Evolutionary conservation across 768 basidiomycete species (phyloP).

Genomic region (Rhizopogon roseolus): DNA sequence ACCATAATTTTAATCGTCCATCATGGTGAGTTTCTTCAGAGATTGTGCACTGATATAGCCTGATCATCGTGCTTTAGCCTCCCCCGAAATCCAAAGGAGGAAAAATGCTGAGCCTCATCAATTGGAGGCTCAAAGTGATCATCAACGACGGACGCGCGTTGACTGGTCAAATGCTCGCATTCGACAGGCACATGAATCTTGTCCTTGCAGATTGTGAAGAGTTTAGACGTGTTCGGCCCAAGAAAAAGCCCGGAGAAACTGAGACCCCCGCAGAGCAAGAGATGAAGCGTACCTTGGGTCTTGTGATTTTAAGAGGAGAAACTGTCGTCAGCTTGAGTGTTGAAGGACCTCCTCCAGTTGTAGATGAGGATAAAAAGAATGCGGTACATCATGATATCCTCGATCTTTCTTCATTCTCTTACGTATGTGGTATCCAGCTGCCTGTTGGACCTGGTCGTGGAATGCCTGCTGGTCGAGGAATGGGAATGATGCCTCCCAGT

Average conservation of each 20-base stretch:
- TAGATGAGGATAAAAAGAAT: conserved; percentile 86
- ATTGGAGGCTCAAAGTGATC: conserved; percentile 96
- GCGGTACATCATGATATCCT: conserved; percentile 41
- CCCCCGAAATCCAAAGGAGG: conserved; percentile 97
- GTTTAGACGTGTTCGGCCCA: conserved; percentile 86
- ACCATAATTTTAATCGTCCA: conserved; percentile 33
- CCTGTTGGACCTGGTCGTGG: conserved; percentile 90
- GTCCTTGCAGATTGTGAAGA: conserved; percentile 98
- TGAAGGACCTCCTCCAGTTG: conserved; percentile 90
- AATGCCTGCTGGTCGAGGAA: conserved; percentile 94
- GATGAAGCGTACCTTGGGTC: conserved; percentile 93
- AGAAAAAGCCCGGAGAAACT: conserved; percentile 80
- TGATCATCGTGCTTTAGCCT: conserved; percentile 45
- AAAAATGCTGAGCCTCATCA: conserved; percentile 96
- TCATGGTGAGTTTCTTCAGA: conserved; percentile 45
- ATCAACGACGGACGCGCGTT: conserved; percentile 95
- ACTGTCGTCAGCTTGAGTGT: conserved; percentile 93
- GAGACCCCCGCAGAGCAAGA: conserved; percentile 81
- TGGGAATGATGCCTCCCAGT: conserved; percentile 93
- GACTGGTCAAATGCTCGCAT: conserved; percentile 98
- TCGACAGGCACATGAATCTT: conserved; percentile 99
- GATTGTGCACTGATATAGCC: not conserved
- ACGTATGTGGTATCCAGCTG: conserved; percentile 43
- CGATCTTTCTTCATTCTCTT: conserved; percentile 5
- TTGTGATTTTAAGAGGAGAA: conserved; percentile 95